phyloP scores from a whole-genome alignment of 2,329 filamentous ascomycete species.

The Penicillium oxalicum region DNA sequence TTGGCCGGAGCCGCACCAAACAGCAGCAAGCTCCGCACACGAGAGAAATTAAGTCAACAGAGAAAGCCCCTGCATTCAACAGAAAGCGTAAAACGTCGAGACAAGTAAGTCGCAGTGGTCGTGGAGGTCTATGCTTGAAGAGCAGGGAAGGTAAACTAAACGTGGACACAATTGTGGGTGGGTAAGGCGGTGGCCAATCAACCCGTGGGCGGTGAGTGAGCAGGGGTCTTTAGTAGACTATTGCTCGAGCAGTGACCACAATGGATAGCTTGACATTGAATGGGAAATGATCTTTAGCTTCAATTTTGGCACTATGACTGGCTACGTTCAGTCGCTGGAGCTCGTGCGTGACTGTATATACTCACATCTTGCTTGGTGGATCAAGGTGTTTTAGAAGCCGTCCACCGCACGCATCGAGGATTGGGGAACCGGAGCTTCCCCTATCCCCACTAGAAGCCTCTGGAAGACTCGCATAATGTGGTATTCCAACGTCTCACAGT shows the following conservation, averaged over 20 bases:
- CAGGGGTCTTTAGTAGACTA: conserved; percentile 9
- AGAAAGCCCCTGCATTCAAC: conserved; percentile 32
- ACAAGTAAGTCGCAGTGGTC: conserved; percentile 19
- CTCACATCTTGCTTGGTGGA: not conserved
- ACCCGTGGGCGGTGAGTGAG: conserved; percentile 26
- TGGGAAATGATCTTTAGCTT: not conserved
- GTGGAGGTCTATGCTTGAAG: conserved; percentile 21
- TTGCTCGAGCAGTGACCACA: no score
- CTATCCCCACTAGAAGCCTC: conserved; percentile 19
- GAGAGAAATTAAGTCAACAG: conserved; percentile 24
- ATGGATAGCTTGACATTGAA: no score
- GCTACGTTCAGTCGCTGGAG: no score
- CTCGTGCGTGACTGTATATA: no score
- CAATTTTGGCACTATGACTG: not conserved
- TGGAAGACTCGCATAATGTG: conserved; percentile 14
- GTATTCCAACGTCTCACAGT: conserved; percentile 2
- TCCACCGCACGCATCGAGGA: conserved; percentile 1
- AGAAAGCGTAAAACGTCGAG: conserved; percentile 18
- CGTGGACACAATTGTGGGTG: conserved; percentile 39
- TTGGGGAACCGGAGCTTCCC: not conserved
- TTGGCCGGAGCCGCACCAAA: conserved; percentile 41
- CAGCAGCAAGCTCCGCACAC: conserved; percentile 37
- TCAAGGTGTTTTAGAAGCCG: not conserved
- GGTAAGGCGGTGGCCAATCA: conserved; percentile 30
- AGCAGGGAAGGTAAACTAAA: conserved; percentile 30